Percentiles rank a stretch among this genome's conserved stretches.
These are phyloP conservation scores for Verticillium longisporum DNA, from an alignment of 2,329 filamentous ascomycete species.

Conservation along the genomic window DNA sequence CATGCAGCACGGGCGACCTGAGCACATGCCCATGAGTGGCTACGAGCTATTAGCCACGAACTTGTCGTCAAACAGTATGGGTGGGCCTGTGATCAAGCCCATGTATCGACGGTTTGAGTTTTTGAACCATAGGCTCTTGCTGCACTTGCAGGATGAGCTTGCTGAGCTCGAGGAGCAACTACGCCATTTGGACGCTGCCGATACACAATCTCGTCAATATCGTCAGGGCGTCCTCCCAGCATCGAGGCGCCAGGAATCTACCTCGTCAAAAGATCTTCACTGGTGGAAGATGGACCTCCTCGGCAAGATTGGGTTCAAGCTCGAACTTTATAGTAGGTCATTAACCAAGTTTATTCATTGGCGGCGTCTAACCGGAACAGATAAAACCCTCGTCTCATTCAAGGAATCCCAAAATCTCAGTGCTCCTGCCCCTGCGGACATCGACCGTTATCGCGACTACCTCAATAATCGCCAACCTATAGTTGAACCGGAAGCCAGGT, in stretches of 20 bases:
- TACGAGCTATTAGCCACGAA: slow-evolving; percentile 57
- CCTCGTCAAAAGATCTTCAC: slow-evolving; percentile 46
- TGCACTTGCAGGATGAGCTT: slow-evolving; percentile 83
- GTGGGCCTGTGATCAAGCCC: slow-evolving; percentile 35
- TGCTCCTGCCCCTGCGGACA: slow-evolving; percentile 41
- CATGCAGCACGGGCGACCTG: slow-evolving; percentile 6
- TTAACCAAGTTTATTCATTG: background rate
- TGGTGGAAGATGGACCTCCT: slow-evolving; percentile 55
- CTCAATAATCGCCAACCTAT: slow-evolving; percentile 48
- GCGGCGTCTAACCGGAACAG: slow-evolving; percentile 24
- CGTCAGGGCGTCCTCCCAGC: slow-evolving; percentile 44
- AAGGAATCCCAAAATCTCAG: slow-evolving; percentile 42
- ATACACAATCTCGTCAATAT: slow-evolving; percentile 39
- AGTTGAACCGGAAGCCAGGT: slow-evolving; percentile 50
- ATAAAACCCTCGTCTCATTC: slow-evolving; percentile 54
- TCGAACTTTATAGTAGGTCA: slow-evolving; percentile 59
- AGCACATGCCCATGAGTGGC: slow-evolving; percentile 42
- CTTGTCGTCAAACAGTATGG: slow-evolving; percentile 24
- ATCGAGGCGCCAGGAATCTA: slow-evolving; percentile 50
- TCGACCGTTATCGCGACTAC: slow-evolving; percentile 44
- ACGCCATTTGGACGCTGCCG: slow-evolving; percentile 55
- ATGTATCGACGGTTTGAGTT: slow-evolving; percentile 79
- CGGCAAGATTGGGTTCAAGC: slow-evolving; percentile 56
- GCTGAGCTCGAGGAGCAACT: slow-evolving; percentile 75
- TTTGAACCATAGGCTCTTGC: slow-evolving; percentile 72